Base-by-base conservation (phyloP, 176 grass and related monocot genomes). In the Carex littledalei region DNA sequence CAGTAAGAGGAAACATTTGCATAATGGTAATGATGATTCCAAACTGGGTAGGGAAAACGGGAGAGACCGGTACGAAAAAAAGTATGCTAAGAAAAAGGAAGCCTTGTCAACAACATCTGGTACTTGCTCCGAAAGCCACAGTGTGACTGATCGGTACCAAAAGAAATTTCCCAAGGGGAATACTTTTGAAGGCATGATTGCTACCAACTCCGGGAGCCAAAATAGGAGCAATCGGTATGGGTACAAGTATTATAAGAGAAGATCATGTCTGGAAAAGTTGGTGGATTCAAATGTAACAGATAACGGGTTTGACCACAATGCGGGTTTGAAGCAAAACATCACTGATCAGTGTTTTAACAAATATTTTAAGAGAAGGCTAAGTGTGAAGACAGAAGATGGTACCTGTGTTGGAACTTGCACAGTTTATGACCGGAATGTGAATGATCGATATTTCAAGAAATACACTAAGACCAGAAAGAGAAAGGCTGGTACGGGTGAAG, bases 371-470 rank as follows among this genome's bases (percentile, higher is more conserved):
- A 78, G 21, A 52, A 78, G 50, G 50, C 74, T 78, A 56, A 78
- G 21, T 78, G 5, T 78, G 74, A 78, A 54, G 24, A 78, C 24
- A 78, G 74, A 78, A 78, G 74, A 78, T 55, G 74, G 50, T 56
- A 78, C 47, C 50, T 78, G 74, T 55, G 74, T 78, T 56, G 74
- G 50, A 54, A 78, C 74, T 55, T 56, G 74, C 47, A 77, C 72
- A 16, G 47, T 54, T 29, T 54, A 77, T 78, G 24, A 78, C 26
- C 74, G 5, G 22, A 32, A 54, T 78, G 50, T 13, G 50, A 54
- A 52, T 78, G 74, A 78, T 78, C 74, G 50, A 22, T 78, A 78
- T 56, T 78, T 78, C 3, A 78, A 78, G 50, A 78, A 78, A 56
- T 78, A 78, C 74, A 78, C 22, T 32, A 78, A 78, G 74, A 56